A percentile compares a stretch with the other conserved stretches of the same genome.
Conservation (phyloP, 1,284 basidiomycete species). For the Papiliotrema flavescens region DNA sequence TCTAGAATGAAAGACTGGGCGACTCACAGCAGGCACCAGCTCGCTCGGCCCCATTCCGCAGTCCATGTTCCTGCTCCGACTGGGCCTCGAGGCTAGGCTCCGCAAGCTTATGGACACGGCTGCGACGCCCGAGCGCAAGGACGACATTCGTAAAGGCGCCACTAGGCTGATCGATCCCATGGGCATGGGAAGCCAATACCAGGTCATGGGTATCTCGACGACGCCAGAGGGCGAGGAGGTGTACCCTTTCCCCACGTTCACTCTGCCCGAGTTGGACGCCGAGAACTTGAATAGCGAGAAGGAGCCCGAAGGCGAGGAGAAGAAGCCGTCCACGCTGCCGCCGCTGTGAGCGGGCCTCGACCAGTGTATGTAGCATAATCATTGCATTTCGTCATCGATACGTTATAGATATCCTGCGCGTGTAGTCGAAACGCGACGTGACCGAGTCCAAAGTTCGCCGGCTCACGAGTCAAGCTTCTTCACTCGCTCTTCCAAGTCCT, state of each 20-base stretch:
- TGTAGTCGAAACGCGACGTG: no score
- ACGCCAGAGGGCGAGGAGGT: slow-evolving; percentile 27
- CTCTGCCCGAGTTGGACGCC: no score
- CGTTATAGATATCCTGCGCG: no score
- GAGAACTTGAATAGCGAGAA: no score
- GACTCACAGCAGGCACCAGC: slow-evolving; percentile 45
- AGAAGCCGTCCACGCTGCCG: neutral
- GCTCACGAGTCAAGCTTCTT: slow-evolving; percentile 15
- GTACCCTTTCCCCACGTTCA: slow-evolving; percentile 42
- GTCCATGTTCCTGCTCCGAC: slow-evolving; percentile 62
- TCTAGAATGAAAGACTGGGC: slow-evolving; percentile 5
- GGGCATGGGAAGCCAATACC: slow-evolving; percentile 60
- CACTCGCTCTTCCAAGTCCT: slow-evolving; percentile 53
- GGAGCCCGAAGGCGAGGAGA: no score
- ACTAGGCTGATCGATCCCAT: slow-evolving; percentile 54
- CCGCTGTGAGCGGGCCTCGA: neutral
- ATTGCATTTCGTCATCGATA: no score
- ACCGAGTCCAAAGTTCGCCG: neutral
- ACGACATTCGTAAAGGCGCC: slow-evolving; percentile 51
- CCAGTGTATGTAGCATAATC: no score
- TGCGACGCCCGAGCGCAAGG: slow-evolving; percentile 51
- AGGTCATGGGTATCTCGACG: slow-evolving; percentile 53
- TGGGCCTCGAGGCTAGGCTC: slow-evolving; percentile 66
- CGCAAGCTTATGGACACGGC: slow-evolving; percentile 57
- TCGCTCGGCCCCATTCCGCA: slow-evolving; percentile 67